A percentile compares a stretch with the other conserved stretches of the same genome.
These are phyloP conservation scores for Suillus placidus DNA, from an alignment of 768 basidiomycete genomes.

Conservation along the genomic window DNA sequence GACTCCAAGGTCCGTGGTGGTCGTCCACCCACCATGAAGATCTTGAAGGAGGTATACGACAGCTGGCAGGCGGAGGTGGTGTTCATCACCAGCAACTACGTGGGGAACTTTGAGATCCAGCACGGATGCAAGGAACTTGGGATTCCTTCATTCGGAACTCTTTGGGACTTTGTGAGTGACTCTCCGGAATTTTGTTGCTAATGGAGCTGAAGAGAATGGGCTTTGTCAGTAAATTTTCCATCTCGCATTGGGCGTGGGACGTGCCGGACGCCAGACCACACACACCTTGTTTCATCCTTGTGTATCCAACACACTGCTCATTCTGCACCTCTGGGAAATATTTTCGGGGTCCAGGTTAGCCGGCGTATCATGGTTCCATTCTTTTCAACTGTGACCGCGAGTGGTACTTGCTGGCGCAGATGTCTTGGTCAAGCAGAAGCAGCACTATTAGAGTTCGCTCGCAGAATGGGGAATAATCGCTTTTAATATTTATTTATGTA, in stretches of 20 bases:
- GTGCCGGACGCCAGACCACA: background rate
- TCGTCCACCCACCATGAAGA: slow-evolving; percentile 76
- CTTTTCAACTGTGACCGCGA: slow-evolving; percentile 7
- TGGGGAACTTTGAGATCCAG: slow-evolving; percentile 80
- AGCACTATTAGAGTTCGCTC: slow-evolving; percentile 20
- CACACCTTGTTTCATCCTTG: slow-evolving; percentile 12
- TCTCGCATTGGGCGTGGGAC: slow-evolving; percentile 13
- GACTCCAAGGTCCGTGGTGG: slow-evolving; percentile 75
- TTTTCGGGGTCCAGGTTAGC: slow-evolving; percentile 10
- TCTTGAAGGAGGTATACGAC: slow-evolving; percentile 67
- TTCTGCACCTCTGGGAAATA: slow-evolving; percentile 7
- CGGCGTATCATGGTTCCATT: slow-evolving; percentile 12
- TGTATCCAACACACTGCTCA: slow-evolving; percentile 14
- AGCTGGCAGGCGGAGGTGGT: slow-evolving; percentile 80
- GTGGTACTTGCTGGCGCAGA: slow-evolving; percentile 12
- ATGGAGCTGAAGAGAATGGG: slow-evolving; percentile 7
- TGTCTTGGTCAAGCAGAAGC: slow-evolving; percentile 14
- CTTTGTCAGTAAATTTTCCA: slow-evolving; percentile 25
- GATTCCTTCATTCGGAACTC: slow-evolving; percentile 68
- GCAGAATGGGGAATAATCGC: slow-evolving; percentile 3
- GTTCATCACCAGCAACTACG: slow-evolving; percentile 83
- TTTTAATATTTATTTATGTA: slow-evolving; percentile 16
- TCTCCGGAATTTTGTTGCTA: slow-evolving; percentile 9
- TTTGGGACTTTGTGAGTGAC: slow-evolving; percentile 64
- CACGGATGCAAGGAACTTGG: slow-evolving; percentile 72